phyloP scores from a whole-genome alignment of 306 rosid genomes.

The Glycine soja region DNA sequence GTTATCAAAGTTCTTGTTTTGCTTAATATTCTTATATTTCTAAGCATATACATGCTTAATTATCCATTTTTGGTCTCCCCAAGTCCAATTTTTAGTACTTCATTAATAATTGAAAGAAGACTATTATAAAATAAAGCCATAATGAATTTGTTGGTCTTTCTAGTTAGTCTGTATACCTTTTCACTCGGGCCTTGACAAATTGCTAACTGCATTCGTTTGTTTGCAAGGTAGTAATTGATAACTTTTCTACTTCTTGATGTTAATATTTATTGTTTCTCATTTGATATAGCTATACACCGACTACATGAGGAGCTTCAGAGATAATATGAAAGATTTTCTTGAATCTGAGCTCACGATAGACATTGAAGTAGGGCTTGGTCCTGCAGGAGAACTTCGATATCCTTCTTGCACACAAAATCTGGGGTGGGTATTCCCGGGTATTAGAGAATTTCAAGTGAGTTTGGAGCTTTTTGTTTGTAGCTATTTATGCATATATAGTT shows the following conservation, averaged over 20 bases:
- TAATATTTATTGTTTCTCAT: not conserved
- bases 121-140: no score
- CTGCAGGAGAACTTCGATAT: constrained; percentile 93
- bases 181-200: no score
- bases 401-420: constrained; percentile 68
- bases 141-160: no score
- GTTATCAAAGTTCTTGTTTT: not conserved
- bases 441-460: constrained; percentile 93
- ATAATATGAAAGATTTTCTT: constrained; percentile 74
- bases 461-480: constrained; percentile 15
- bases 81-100: no score
- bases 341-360: constrained; percentile 76
- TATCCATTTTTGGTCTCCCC: no score
- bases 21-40: no score
- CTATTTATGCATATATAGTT: not conserved
- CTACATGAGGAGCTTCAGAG: constrained; percentile 82
- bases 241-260: no score
- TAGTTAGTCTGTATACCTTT: no score
- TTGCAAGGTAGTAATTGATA: no score
- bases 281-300: constrained; percentile 68
- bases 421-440: constrained; percentile 92
- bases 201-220: no score
- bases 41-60: no score
- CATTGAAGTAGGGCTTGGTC: constrained; percentile 93
- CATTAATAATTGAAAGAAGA: no score